Conservation (phyloP, 139 green algal species). For the Coccomyxa sp. region DNA sequence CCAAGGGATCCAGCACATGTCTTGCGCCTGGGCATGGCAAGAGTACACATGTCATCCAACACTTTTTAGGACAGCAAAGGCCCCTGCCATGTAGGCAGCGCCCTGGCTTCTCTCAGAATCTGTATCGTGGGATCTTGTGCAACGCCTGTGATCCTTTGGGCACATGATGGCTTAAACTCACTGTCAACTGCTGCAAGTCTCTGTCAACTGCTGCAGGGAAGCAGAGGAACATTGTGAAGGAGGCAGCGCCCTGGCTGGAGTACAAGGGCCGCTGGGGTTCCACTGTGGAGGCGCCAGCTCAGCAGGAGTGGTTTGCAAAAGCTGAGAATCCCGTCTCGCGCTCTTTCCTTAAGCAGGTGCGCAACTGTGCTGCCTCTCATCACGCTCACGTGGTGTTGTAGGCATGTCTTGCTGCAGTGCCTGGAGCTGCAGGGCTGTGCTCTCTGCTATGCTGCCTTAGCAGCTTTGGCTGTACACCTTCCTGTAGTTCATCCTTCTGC, state of each 20-base stretch:
- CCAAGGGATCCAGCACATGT: too few relatives aligned
- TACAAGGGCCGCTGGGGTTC: conserved; percentile 24
- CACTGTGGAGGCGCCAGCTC: conserved; percentile 21
- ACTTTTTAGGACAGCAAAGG: too few relatives aligned
- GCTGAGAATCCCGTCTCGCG: conserved; percentile 25
- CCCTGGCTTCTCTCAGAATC: background rate
- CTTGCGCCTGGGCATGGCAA: too few relatives aligned
- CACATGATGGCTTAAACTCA: background rate
- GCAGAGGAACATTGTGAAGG: background rate
- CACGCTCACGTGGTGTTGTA: background rate
- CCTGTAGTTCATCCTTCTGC: too few relatives aligned
- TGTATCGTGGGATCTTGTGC: background rate
- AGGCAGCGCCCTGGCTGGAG: conserved; percentile 11
- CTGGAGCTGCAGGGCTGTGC: background rate
- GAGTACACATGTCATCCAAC: too few relatives aligned
- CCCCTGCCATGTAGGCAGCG: too few relatives aligned
- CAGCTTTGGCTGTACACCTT: too few relatives aligned
- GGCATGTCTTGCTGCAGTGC: background rate
- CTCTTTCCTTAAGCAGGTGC: conserved; percentile 21
- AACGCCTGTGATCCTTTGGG: background rate
- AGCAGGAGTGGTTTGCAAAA: conserved; percentile 24
- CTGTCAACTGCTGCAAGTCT: background rate
- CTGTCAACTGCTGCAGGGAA: background rate
- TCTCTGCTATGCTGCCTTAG: background rate
- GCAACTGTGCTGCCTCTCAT: background rate